These are phyloP conservation scores for Crepidotus variabilis DNA, from an alignment of 768 basidiomycete species.

Conservation along the genomic window DNA sequence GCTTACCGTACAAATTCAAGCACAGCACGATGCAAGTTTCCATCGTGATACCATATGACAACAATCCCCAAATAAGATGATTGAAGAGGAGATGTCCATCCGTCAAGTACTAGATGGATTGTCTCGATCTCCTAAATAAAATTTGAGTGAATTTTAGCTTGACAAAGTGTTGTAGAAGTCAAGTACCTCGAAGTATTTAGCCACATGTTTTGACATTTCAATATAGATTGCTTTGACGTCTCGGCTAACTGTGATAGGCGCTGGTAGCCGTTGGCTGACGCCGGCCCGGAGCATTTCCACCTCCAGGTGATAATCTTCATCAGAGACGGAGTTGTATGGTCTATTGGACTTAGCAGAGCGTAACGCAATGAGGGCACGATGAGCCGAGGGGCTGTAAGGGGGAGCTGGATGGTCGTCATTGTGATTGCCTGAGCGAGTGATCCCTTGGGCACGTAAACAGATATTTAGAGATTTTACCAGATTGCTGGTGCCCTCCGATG, in stretches of 20 bases:
- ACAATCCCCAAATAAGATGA: constrained; percentile 29
- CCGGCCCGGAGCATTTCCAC: constrained; percentile 29
- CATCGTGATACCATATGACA: constrained; percentile 23
- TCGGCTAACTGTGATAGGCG: constrained; percentile 18
- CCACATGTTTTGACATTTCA: constrained; percentile 13
- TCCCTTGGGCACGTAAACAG: constrained; percentile 9
- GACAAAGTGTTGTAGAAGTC: too few relatives aligned
- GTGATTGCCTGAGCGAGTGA: not conserved
- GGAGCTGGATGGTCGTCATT: not conserved
- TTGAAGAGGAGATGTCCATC: constrained; percentile 29
- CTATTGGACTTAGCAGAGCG: constrained; percentile 15
- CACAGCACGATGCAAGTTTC: constrained; percentile 22
- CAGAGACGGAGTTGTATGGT: constrained; percentile 24
- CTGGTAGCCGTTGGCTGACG: constrained; percentile 14
- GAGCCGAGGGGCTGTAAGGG: constrained; percentile 12
- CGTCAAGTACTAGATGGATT: constrained; percentile 29
- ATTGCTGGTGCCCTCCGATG: constrained; percentile 21
- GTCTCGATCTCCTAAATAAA: constrained; percentile 6
- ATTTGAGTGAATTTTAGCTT: too few relatives aligned
- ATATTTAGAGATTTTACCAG: constrained; percentile 9
- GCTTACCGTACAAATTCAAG: constrained; percentile 33
- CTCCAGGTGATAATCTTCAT: constrained; percentile 23
- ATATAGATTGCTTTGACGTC: constrained; percentile 20
- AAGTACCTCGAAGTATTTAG: constrained; percentile 17
- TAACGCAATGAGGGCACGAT: constrained; percentile 23